These are phyloP conservation scores for Ramaria sp. DNA, from an alignment of 768 basidiomycete species.

Conservation along the genomic window DNA sequence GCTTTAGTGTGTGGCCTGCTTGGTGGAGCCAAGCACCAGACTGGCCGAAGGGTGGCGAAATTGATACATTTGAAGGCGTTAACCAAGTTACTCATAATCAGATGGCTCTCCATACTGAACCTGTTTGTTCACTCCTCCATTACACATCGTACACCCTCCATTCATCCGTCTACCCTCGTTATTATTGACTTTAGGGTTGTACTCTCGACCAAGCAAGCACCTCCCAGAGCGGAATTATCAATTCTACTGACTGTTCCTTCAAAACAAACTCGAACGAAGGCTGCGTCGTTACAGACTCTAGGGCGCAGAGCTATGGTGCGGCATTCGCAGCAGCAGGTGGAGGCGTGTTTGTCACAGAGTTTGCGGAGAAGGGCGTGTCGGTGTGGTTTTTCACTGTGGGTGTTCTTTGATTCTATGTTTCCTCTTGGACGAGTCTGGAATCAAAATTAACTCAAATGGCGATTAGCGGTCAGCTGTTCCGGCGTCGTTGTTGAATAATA, in stretches of 20 bases:
- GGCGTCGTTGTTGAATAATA: slow-evolving; percentile 9
- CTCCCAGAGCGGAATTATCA: slow-evolving; percentile 22
- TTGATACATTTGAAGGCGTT: slow-evolving; percentile 77
- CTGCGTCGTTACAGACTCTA: slow-evolving; percentile 50
- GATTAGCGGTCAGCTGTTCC: slow-evolving; percentile 34
- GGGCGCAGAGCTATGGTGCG: slow-evolving; percentile 46
- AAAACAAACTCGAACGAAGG: slow-evolving; percentile 48
- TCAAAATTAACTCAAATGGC: not conserved
- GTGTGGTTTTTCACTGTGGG: slow-evolving; percentile 51
- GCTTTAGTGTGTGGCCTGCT: slow-evolving; percentile 41
- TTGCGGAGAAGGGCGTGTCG: slow-evolving; percentile 45
- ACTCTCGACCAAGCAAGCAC: not conserved
- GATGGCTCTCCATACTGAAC: slow-evolving; percentile 62
- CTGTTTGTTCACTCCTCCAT: too few species aligned
- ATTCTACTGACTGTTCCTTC: slow-evolving; percentile 50
- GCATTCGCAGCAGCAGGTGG: slow-evolving; percentile 54
- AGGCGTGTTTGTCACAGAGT: slow-evolving; percentile 69
- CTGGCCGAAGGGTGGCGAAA: slow-evolving; percentile 48
- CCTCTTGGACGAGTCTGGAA: too few species aligned
- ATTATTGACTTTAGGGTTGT: not conserved
- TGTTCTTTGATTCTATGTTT: not conserved
- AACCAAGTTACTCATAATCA: slow-evolving; percentile 56
- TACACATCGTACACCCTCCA: slow-evolving; percentile 14
- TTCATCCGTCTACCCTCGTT: not conserved
- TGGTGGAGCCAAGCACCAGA: slow-evolving; percentile 39